Percentiles rank a stretch among this genome's conserved stretches.
Conservation (phyloP, 1,284 basidiomycete genomes). For the Tilletia horrida region DNA sequence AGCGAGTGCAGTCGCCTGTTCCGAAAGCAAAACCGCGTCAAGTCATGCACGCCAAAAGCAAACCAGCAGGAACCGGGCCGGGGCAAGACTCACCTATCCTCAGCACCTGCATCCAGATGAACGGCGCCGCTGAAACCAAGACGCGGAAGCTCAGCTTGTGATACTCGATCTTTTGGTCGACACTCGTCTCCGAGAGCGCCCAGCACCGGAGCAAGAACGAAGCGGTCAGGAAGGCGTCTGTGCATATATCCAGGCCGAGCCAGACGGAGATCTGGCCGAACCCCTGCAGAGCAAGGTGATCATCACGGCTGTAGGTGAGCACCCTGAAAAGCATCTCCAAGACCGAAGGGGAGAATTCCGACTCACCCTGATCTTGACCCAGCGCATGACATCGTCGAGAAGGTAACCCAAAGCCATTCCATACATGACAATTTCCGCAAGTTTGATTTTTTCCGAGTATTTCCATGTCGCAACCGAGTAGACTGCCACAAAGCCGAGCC, state of each 20-base stretch:
- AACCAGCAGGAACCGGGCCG: too few species aligned
- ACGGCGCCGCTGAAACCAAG: constrained; percentile 44
- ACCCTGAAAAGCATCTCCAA: too few species aligned
- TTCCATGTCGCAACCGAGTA: constrained; percentile 40
- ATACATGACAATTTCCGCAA: constrained; percentile 39
- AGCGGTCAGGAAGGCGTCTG: constrained; percentile 34
- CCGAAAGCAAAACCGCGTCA: too few species aligned
- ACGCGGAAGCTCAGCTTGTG: constrained; percentile 44
- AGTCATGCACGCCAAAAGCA: too few species aligned
- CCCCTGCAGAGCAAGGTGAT: constrained; percentile 18
- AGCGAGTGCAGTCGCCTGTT: constrained; percentile 58
- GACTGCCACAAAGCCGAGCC: constrained; percentile 41
- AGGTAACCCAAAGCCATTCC: constrained; percentile 43
- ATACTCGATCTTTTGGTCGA: constrained; percentile 24
- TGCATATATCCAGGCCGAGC: constrained; percentile 41
- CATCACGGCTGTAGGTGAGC: too few species aligned
- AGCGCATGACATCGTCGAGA: constrained; percentile 38
- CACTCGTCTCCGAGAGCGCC: constrained; percentile 33
- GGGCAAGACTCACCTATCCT: background rate
- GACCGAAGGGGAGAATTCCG: too few species aligned
- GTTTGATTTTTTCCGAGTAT: constrained; percentile 28
- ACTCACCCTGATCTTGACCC: constrained; percentile 38
- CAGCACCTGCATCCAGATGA: constrained; percentile 43
- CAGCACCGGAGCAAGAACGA: constrained; percentile 38
- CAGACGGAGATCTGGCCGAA: constrained; percentile 41